phyloP scores from a whole-genome alignment of 805 yeast species.

The Maudiozyma bulderi region DNA sequence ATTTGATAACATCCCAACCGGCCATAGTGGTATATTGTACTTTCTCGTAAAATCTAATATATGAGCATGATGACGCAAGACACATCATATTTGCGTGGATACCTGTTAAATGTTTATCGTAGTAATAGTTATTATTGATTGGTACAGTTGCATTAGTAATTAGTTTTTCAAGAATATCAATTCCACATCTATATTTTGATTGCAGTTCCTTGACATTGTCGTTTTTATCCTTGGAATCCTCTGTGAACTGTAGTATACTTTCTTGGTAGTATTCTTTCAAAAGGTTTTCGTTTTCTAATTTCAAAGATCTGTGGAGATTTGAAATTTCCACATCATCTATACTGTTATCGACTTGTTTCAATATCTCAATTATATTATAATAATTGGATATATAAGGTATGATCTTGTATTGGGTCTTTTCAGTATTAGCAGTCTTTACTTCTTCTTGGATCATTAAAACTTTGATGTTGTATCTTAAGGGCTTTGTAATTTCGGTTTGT shows the following conservation, averaged over 20 bases:
- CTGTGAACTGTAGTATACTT: constrained; percentile 4
- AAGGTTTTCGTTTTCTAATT: constrained; percentile 8
- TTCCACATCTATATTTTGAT: background rate
- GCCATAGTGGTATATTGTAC: constrained; percentile 11
- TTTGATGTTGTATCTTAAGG: no score
- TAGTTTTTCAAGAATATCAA: background rate
- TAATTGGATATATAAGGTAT: constrained; percentile 12
- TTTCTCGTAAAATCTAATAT: constrained; percentile 15
- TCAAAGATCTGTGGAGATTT: background rate
- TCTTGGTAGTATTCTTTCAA: constrained; percentile 12
- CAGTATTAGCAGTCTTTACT: no score
- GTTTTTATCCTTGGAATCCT: constrained; percentile 10
- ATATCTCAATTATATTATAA: constrained; percentile 5
- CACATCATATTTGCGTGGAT: constrained; percentile 2
- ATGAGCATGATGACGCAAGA: constrained; percentile 7
- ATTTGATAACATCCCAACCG: constrained; percentile 10
- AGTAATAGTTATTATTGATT: background rate
- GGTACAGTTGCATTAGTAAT: constrained; percentile 1
- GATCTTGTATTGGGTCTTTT: background rate
- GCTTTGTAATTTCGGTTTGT: no score
- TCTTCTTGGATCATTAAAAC: no score
- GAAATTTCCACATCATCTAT: background rate
- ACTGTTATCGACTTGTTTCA: background rate
- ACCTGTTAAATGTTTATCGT: background rate
- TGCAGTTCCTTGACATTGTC: constrained; percentile 5